Evolutionary conservation across 176 grass and related monocot genomes (phyloP), one percentile per base, ranked within the genome.

Genomic region (Phyllostachys edulis): DNA sequence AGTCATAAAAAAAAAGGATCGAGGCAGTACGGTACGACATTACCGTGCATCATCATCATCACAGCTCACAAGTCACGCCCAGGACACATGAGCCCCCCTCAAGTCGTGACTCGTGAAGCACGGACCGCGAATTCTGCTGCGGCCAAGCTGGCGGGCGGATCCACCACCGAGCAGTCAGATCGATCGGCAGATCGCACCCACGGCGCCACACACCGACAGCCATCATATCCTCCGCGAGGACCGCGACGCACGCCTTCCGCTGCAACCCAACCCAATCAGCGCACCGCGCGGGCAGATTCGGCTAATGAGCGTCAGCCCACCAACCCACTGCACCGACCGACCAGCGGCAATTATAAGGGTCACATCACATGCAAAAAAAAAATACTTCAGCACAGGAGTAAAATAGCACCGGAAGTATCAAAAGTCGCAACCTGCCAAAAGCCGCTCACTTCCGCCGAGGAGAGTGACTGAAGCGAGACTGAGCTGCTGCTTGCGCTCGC

Each of bases 191-290:
- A 79, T 79, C 21, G 54, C 84, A 79, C 15, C 61, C 6, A 41
- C 45, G 18, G 11, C 17, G 6, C 1, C 41, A 4, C 56, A 11
- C 57, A 5, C 56, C 71, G 71, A 76, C 82, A 67, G 29, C 14
- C 45, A 73, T 73, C 46, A 7, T 26, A 4, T 0, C 3, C 50
- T 14, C 69, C 38, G 78, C 39, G 79, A 37, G 57, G 75, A 9
- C 69, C 26, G 78, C 50, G 79, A 37, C 67, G 75, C 67, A 79
- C 67, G 27, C 68, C 29, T 40, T 29, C 61, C 4, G 62, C 78
- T 2, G 8, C 21, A 40, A 70, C 13, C 10, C 44, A 18, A 51
- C 50, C n/a, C 63, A 54, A 40, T 14, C 81, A 9, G 37, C 52
- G 51, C 16, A 34, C 63, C 59, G 24, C 5, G 74, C 50, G 51